A percentile compares a stretch with the other conserved stretches of the same genome.
These are phyloP conservation scores for Neopestalotiopsis sp. DNA, from an alignment of 2,329 filamentous ascomycete genomes.

Conservation along the genomic window DNA sequence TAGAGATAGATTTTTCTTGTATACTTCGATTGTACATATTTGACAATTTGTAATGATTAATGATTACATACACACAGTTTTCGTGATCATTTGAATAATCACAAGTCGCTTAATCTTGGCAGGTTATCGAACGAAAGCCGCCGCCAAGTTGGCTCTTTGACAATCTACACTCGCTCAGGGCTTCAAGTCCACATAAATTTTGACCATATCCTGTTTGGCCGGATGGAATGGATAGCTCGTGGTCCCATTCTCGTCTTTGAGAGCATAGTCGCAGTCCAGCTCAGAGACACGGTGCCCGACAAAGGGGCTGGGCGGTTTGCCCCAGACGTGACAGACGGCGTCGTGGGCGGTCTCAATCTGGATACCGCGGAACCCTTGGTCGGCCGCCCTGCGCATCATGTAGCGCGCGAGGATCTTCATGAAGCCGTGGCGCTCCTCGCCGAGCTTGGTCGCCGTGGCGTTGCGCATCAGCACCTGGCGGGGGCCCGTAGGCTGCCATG, in stretches of 20 bases:
- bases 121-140: no score
- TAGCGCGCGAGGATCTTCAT: conserved; percentile 31
- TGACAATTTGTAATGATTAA: background rate
- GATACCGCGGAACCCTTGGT: conserved; percentile 31
- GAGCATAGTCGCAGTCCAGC: conserved; percentile 23
- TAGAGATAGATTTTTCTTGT: conserved; percentile 8
- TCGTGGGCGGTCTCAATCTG: conserved; percentile 32
- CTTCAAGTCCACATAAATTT: conserved; percentile 25
- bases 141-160: background rate
- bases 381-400: conserved; percentile 29
- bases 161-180: background rate
- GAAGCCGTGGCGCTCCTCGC: conserved; percentile 33
- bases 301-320: conserved; percentile 32
- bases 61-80: background rate
- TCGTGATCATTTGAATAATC: background rate
- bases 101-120: no score
- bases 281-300: conserved; percentile 21
- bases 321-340: conserved; percentile 34
- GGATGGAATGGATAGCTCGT: conserved; percentile 22
- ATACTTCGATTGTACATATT: conserved; percentile 3
- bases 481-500: conserved; percentile 30
- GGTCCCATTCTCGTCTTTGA: conserved; percentile 21
- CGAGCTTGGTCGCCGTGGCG: conserved; percentile 32
- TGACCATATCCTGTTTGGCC: conserved; percentile 21
- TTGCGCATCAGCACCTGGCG: conserved; percentile 34